Percentiles rank a stretch among this genome's conserved stretches.
Evolutionary conservation across 306 rosid species (phyloP).

Genomic region (Trichosanthes truncata): DNA sequence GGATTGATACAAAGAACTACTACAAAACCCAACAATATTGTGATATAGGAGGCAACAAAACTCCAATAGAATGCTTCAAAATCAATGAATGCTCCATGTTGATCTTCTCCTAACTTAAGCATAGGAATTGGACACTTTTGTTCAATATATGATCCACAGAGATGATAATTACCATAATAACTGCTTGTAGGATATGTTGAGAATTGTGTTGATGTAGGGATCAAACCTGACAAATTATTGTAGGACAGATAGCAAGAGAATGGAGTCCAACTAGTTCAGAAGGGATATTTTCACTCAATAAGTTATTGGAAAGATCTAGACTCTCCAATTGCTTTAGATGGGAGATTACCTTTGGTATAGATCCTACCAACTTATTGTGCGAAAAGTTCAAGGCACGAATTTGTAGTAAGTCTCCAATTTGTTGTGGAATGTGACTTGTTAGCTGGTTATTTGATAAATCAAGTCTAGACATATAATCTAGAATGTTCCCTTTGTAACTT

Average conservation of each 20-base stretch:
- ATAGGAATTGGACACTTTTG: background rate
- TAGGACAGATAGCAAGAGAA: background rate
- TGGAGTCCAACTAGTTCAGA: background rate
- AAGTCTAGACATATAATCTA: background rate
- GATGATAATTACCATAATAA: conserved; percentile 2
- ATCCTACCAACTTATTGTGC: background rate
- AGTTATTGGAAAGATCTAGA: conserved; percentile 9
- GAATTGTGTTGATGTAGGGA: background rate
- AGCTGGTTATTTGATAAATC: conserved; percentile 1
- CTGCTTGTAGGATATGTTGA: background rate
- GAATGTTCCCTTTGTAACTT: background rate
- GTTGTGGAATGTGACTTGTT: background rate
- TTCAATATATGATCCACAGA: background rate
- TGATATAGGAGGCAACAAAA: background rate
- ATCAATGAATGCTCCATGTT: background rate
- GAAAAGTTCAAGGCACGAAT: conserved; percentile 7
- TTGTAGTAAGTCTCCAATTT: background rate
- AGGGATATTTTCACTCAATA: conserved; percentile 3
- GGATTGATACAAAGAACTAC: background rate
- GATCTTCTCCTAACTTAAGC: background rate
- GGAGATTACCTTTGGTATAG: background rate
- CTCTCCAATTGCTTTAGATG: background rate
- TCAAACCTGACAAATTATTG: conserved; percentile 5
- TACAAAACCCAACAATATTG: background rate
- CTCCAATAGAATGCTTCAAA: background rate